Evolutionary conservation across 495 filamentous ascomycete genomes (phyloP), one percentile per base, ranked within the genome.

Genomic region (Penicillium fimorum): DNA sequence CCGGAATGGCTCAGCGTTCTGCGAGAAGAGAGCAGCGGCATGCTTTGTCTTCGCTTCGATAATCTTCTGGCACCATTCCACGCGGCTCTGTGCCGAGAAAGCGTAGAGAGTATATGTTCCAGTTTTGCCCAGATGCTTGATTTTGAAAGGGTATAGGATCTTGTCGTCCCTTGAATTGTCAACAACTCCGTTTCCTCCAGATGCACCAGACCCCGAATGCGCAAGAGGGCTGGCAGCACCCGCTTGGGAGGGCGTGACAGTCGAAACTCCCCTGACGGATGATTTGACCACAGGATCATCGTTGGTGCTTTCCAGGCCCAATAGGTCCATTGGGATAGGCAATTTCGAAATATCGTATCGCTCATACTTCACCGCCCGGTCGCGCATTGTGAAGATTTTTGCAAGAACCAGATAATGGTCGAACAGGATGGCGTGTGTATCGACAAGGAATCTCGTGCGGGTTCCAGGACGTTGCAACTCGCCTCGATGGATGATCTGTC

Each of bases 1-100:
- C 54, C 91, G 82, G 81, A 99, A 99, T 2, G 94, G 94, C 72
- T 99, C 94, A 0, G 94, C 93, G 68, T 97, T 96, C 68, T 97
- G 95, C 1, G 89, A 84, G 69, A 90, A 89, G 9, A 97, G 76
- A 15, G 91, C 87, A 3, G 88, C 84, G 7, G 95, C 94, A 71
- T 97, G 92, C 51, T 86, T 84, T 5, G 91, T 95, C 74, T 99
- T 97, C 9, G 94, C 94, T 62, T 94, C 87, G 27, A 92, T 85
- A 62, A 99, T 96, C 73, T 91, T 95, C 33, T 87, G 83, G 62
- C 91, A 96, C 94, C 94, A 99, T 20, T 95, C 90, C 55, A 84
- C 79, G 46, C 94, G 82, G 57, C 85, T 88, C 53, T 85, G 79
- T 2, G 85, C 80, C 1, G 82, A 84, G 27, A 85, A 81, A 1